These are phyloP conservation scores for Nemania sp. DNA, from an alignment of 2,329 filamentous ascomycete genomes.

Conservation along the genomic window DNA sequence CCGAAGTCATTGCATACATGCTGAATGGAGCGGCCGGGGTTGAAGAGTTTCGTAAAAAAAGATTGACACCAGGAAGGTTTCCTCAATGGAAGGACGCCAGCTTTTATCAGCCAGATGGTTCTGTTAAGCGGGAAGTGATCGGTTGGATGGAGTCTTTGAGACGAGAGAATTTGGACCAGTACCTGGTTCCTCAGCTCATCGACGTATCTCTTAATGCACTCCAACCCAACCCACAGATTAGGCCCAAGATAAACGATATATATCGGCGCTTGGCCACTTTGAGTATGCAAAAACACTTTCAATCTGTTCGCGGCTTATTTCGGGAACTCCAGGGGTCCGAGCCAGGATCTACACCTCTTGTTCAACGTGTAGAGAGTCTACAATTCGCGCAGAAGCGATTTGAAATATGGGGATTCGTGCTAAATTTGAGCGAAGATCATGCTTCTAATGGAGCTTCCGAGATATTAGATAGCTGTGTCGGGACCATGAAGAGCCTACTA, in stretches of 20 bases:
- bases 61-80: background rate
- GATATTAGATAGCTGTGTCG: background rate
- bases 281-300: constrained; percentile 13
- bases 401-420: background rate
- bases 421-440: background rate
- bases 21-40: constrained; percentile 1
- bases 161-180: background rate
- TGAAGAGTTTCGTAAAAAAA: background rate
- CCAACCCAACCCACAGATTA: background rate
- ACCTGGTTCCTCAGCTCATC: background rate
- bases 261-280: background rate
- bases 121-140: constrained; percentile 2
- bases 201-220: constrained; percentile 1
- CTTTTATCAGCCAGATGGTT: constrained; percentile 1
- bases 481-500: background rate
- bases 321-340: background rate
- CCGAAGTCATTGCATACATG: constrained; percentile 16
- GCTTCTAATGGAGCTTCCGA: background rate
- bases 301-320: background rate
- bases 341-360: background rate
- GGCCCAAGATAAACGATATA: background rate
- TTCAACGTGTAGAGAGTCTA: background rate
- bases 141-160: constrained; percentile 8
- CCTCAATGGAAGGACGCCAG: background rate
- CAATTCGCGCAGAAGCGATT: background rate